A percentile compares a stretch with the other conserved stretches of the same genome.
These are phyloP conservation scores for Fraxinus nigra DNA, from an alignment of 305 asterid genomes.

Conservation along the genomic window DNA sequence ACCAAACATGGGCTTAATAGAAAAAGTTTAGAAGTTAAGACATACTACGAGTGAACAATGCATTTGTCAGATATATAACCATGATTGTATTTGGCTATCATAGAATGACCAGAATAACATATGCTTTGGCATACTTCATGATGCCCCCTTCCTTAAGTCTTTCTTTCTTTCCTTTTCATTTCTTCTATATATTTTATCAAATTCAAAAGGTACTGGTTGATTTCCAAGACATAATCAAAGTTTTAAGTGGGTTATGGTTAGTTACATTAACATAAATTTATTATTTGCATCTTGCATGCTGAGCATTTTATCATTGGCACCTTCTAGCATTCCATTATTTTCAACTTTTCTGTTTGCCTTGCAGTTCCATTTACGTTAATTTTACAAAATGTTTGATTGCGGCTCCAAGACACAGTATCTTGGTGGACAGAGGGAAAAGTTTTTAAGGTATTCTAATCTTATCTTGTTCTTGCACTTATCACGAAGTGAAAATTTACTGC, in stretches of 20 bases:
- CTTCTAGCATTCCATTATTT: constrained; percentile 19
- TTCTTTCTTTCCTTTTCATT: background rate
- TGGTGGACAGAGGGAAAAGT: constrained; percentile 79
- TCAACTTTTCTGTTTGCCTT: constrained; percentile 19
- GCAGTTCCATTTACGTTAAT: constrained; percentile 49
- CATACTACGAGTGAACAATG: background rate
- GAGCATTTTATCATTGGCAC: background rate
- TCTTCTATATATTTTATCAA: background rate
- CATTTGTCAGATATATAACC: background rate
- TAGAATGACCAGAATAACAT: background rate
- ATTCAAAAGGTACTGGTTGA: background rate
- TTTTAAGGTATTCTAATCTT: constrained; percentile 63
- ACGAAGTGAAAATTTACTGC: background rate
- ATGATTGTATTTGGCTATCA: background rate
- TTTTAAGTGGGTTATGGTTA: background rate
- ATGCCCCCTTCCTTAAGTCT: background rate
- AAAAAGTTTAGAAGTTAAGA: background rate
- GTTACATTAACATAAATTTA: background rate
- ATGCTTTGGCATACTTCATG: background rate
- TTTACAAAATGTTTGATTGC: constrained; percentile 70
- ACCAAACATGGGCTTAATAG: background rate
- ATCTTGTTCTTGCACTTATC: constrained; percentile 8
- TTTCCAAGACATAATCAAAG: background rate
- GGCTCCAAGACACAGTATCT: constrained; percentile 70
- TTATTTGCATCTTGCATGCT: background rate